Evolutionary conservation across 169 alveolate species (phyloP), one percentile per base, ranked within the genome.

Genomic region (Plasmodium knowlesi): DNA sequence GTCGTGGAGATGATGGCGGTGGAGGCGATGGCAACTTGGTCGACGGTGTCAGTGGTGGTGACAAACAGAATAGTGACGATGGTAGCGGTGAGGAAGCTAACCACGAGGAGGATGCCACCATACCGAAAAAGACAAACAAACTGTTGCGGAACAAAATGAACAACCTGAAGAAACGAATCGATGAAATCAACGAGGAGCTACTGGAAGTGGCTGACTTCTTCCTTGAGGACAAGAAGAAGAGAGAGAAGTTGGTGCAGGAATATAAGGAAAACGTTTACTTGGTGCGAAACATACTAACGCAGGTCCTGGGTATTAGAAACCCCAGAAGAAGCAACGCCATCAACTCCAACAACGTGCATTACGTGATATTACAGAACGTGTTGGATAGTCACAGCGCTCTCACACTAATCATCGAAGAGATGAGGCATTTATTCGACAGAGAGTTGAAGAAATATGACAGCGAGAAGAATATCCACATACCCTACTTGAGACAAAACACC

Each of bases 361-460:
- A 88, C 82, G 54, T 80, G 10, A 88, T 88, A 12, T 46, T 88
- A 50, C 88, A 54, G 32, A 39, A 57, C 71, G 82, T 54, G 1
- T n/a, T 88, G 71, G 94, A 76, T 34, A 79, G 81, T 41, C 88
- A 88, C 81, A 79, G 94, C 30, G 78, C 71, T 50, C 70, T 88
- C 14, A 53, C 72, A 22, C 54, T 88, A 39, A 88, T 88, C 34
- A 61, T 88, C 43, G 94, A 78, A 9, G 94, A 88, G 70, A 88
- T 88, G 94, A 61, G 28, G 81, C 32, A 37, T 57, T 32, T 88
- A n/a, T 88, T 88, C 71, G 74, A 88, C 39, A 78, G 70, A 30
- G 94, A 88, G n/a, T 22, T 88, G 81, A 78, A 88, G 71, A 88
- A 88, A 53, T 88, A 88, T 32, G 89, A 88, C n/a, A n/a, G 70